Percentiles rank a stretch among this genome's conserved stretches.
phyloP scores from a whole-genome alignment of 441 rosid genomes.

The Gossypium gossypioides region DNA sequence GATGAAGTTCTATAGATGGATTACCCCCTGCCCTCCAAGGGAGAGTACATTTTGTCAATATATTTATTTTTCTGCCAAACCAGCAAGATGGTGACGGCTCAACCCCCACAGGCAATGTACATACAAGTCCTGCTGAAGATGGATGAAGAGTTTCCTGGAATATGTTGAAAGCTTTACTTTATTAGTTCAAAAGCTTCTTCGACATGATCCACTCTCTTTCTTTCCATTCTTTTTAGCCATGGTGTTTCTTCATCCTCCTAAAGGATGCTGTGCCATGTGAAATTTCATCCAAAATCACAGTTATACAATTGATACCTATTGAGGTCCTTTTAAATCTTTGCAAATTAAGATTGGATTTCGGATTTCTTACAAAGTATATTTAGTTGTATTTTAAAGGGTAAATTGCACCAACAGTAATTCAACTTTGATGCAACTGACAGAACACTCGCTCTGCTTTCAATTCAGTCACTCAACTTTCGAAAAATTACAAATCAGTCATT shows the following conservation, averaged over 20 bases:
- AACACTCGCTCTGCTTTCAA: accelerated
- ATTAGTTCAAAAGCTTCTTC: background rate
- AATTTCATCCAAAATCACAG: background rate
- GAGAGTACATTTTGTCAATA: background rate
- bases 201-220: background rate
- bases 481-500: too few species aligned
- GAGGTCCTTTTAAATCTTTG: background rate
- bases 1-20: conserved; percentile 22
- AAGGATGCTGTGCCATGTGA: background rate
- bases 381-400: background rate
- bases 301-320: background rate
- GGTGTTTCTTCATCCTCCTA: background rate
- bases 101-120: background rate
- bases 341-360: background rate
- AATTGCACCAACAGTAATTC: too few species aligned
- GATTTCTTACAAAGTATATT: background rate
- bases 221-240: background rate
- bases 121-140: background rate
- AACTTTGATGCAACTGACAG: too few species aligned
- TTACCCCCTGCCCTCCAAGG: background rate
- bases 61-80: background rate
- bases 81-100: background rate
- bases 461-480: too few species aligned
- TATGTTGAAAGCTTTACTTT: background rate
- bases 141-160: background rate